phyloP scores from a whole-genome alignment of 2,329 filamentous ascomycete genomes.

The Pestalotiopsis sp. region DNA sequence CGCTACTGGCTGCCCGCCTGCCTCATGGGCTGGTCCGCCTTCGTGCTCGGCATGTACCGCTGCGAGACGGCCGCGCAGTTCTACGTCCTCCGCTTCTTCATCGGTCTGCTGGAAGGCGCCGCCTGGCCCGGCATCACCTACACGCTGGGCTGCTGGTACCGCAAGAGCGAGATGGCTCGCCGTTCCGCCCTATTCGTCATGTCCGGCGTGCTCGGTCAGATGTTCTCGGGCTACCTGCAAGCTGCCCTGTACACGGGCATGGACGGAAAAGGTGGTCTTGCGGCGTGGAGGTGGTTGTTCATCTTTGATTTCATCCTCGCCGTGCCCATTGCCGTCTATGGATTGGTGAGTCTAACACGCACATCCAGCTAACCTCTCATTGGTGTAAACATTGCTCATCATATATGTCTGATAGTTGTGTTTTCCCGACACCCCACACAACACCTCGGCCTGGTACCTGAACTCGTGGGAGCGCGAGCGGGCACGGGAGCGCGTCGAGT shows the following conservation, averaged over 20 bases:
- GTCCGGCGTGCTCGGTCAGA: constrained; percentile 38
- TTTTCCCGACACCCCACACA: constrained; percentile 46
- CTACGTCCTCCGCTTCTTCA: constrained; percentile 53
- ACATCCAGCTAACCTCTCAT: background rate
- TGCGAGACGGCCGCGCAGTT: constrained; percentile 39
- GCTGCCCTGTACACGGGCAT: constrained; percentile 42
- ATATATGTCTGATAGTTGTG: constrained; percentile 27
- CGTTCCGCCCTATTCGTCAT: constrained; percentile 49
- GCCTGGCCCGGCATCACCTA: constrained; percentile 58
- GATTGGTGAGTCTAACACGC: constrained; percentile 13
- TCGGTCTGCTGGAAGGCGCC: constrained; percentile 57
- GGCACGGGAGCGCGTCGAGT: constrained; percentile 69
- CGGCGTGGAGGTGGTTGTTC: constrained; percentile 50
- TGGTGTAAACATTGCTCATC: background rate
- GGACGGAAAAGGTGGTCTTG: constrained; percentile 37
- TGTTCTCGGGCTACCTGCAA: constrained; percentile 47
- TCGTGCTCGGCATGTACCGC: constrained; percentile 43
- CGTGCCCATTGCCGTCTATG: constrained; percentile 18
- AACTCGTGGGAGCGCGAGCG: constrained; percentile 61
- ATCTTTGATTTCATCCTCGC: constrained; percentile 40
- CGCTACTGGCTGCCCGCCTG: constrained; percentile 43
- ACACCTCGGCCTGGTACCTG: constrained; percentile 43
- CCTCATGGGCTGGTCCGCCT: constrained; percentile 39
- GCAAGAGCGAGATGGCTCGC: constrained; percentile 57
- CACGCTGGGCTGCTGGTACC: constrained; percentile 62